A percentile compares a stretch with the other conserved stretches of the same genome.
These are phyloP conservation scores for Fusarium avenaceum DNA, from an alignment of 2,329 filamentous ascomycete genomes.

Conservation along the genomic window DNA sequence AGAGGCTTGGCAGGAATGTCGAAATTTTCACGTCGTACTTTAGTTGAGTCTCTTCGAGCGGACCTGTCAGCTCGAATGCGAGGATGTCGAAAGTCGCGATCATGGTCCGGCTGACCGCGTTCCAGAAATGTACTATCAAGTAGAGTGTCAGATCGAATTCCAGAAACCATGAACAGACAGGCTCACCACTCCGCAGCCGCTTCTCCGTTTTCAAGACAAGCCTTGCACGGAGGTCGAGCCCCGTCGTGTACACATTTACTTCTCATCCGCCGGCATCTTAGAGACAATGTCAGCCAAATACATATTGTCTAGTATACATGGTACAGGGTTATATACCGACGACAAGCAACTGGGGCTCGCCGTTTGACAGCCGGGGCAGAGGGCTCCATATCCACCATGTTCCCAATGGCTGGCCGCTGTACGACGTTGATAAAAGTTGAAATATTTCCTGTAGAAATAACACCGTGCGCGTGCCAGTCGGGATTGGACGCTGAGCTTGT, in stretches of 20 bases:
- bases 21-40: slow-evolving; percentile 53
- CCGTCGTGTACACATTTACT: slow-evolving; percentile 69
- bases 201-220: slow-evolving; percentile 65
- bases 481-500: background rate
- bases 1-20: slow-evolving; percentile 48
- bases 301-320: background rate
- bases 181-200: slow-evolving; percentile 63
- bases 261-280: slow-evolving; percentile 68
- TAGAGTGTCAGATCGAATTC: slow-evolving; percentile 11
- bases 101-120: slow-evolving; percentile 66
- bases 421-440: background rate
- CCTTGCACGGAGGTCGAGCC: slow-evolving; percentile 63
- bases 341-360: slow-evolving; percentile 66
- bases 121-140: slow-evolving; percentile 63
- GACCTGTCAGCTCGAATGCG: slow-evolving; percentile 64
- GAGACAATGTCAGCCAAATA: slow-evolving; percentile 13
- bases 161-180: background rate
- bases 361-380: slow-evolving; percentile 58
- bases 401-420: slow-evolving; percentile 13
- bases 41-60: slow-evolving; percentile 56
- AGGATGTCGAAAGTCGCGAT: slow-evolving; percentile 69
- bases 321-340: slow-evolving; percentile 58
- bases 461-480: background rate
- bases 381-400: slow-evolving; percentile 14
- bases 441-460: slow-evolving; percentile 4